phyloP scores from a whole-genome alignment of 768 basidiomycete species.

The Leccinum disarticulatum region DNA sequence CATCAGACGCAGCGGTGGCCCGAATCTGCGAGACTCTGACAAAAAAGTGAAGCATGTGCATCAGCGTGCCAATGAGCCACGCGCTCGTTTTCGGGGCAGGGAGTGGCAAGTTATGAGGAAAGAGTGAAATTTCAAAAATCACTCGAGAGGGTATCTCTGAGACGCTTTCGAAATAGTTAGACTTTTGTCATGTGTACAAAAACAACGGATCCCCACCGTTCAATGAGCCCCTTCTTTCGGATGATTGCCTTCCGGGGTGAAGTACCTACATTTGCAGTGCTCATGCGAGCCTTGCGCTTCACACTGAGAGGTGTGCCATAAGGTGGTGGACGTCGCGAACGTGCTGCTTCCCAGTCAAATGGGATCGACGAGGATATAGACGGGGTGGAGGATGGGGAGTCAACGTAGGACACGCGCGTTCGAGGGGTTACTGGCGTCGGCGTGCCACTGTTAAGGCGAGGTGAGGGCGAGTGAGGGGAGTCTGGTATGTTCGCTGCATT shows the following conservation, averaged over 20 bases:
- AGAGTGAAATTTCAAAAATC: slow-evolving; percentile 76
- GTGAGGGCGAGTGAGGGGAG: slow-evolving; percentile 44
- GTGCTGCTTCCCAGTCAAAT: slow-evolving; percentile 87
- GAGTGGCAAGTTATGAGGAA: slow-evolving; percentile 78
- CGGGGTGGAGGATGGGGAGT: slow-evolving; percentile 64
- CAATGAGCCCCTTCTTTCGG: slow-evolving; percentile 61
- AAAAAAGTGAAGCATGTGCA: slow-evolving; percentile 70
- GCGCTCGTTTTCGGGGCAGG: slow-evolving; percentile 68
- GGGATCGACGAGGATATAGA: slow-evolving; percentile 75
- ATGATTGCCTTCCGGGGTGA: slow-evolving; percentile 52
- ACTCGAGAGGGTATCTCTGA: slow-evolving; percentile 67
- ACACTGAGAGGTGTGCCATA: slow-evolving; percentile 60
- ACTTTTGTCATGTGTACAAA: slow-evolving; percentile 5
- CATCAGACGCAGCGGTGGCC: slow-evolving; percentile 59
- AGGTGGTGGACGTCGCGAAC: slow-evolving; percentile 67
- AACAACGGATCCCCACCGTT: slow-evolving; percentile 45
- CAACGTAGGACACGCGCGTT: slow-evolving; percentile 50
- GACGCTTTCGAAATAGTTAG: slow-evolving; percentile 43
- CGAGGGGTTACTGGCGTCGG: slow-evolving; percentile 47
- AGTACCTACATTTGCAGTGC: slow-evolving; percentile 23
- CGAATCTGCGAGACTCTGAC: slow-evolving; percentile 59
- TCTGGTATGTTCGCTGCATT: slow-evolving; percentile 40
- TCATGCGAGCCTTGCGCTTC: slow-evolving; percentile 45
- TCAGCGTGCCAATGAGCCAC: slow-evolving; percentile 56
- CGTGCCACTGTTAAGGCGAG: slow-evolving; percentile 30